Evolutionary conservation across 2,329 filamentous ascomycete species (phyloP), one percentile per base, ranked within the genome.

Genomic region (Neonectria coccinea): DNA sequence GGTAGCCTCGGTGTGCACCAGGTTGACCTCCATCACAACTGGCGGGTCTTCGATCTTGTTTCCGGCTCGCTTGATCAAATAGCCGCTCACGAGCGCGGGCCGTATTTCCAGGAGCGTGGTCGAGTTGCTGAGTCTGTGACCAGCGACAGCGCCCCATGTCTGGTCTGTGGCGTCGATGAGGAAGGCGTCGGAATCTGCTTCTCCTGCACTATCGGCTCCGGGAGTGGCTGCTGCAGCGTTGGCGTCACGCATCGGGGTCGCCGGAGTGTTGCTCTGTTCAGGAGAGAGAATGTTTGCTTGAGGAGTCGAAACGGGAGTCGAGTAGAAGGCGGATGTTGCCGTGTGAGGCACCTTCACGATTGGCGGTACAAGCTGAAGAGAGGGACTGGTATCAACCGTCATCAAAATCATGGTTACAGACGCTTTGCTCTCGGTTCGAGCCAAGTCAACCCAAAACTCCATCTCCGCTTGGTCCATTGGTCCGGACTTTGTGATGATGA

Each of bases 111-210:
- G 79, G 16, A 86, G 79, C 3, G 85, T 85, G 10, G 82, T 79
- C 0, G 88, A 86, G 72, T 87, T 90, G 76, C 86, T 88, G 16
- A 91, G 81, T 14, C 88, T 84, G 74, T 93, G 90, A 1, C 87
- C 85, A 45, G 92, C 84, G 16, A 96, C 82, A 5, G 92, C 86
- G 20, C 90, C 92, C 90, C 91, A 95, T 0, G 88, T 91, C 67
- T 92, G 91, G 71, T 96, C 92, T 1, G 89, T 89, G 2, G 87
- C 79, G 73, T 96, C 92, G 18, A 92, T 80, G 11, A 97, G 85
- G 20, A 90, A 86, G 1, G 90, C 87, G 62, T 94, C 91, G 5
- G 74, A 66, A 5, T 80, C 78, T 8, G 76, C 65, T 22, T 88
- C 84, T 16, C 77, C 75, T 2, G 79, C 74, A 52, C 78, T 77